Evolutionary conservation across 2,329 filamentous ascomycete species (phyloP).

Genomic region (Pseudogymnoascus sp.): DNA sequence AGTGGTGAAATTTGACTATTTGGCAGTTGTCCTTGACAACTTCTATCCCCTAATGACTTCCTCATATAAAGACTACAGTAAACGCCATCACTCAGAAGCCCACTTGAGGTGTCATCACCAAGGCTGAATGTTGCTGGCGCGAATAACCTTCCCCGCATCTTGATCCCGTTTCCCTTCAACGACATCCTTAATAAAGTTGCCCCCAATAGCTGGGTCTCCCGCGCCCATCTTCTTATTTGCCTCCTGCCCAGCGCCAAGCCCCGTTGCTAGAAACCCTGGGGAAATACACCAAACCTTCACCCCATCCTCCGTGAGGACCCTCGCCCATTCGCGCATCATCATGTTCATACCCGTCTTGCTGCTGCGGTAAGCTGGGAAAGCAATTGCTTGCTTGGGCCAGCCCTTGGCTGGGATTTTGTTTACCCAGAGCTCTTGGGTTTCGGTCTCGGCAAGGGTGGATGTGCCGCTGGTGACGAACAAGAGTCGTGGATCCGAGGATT

Average conservation of each 20-base stretch:
- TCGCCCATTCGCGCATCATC: constrained; percentile 40
- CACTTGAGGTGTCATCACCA: constrained; percentile 14
- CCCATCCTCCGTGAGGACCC: constrained; percentile 39
- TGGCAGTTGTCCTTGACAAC: not conserved
- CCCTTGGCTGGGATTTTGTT: constrained; percentile 26
- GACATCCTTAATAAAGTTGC: constrained; percentile 33
- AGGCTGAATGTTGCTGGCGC: constrained; percentile 17
- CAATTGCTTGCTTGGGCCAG: constrained; percentile 34
- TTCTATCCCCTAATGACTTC: not conserved
- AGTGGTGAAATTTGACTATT: not conserved
- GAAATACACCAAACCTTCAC: constrained; percentile 43
- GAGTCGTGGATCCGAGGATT: constrained; percentile 37
- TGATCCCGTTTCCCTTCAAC: constrained; percentile 35
- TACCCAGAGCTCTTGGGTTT: constrained; percentile 11
- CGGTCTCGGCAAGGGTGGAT: constrained; percentile 29
- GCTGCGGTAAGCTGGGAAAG: constrained; percentile 32
- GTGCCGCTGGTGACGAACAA: constrained; percentile 42
- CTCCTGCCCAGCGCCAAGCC: constrained; percentile 30
- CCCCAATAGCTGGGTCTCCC: constrained; percentile 31
- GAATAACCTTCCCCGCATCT: constrained; percentile 34
- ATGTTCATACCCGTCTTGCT: constrained; percentile 41
- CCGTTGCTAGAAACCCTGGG: constrained; percentile 43
- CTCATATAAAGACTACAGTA: not conserved
- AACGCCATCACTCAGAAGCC: not conserved
- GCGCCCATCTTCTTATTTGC: constrained; percentile 25